A percentile compares a stretch with the other conserved stretches of the same genome.
These are phyloP conservation scores for Leishmania arabica DNA, from an alignment of 208 protist species.

Conservation along the genomic window DNA sequence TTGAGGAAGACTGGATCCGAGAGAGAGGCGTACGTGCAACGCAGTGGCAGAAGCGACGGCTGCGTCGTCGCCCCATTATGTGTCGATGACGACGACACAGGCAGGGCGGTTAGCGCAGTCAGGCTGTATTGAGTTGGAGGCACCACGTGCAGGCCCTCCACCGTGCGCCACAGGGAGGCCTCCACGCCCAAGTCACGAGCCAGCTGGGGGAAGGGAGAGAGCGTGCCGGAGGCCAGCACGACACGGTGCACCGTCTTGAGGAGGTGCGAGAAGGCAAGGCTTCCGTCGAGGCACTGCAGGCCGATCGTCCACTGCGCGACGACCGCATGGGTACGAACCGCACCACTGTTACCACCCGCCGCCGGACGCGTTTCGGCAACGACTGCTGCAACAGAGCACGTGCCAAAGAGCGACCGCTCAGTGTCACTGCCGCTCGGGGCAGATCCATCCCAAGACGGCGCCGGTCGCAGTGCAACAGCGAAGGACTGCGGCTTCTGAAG, in stretches of 20 bases:
- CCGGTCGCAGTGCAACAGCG: conserved; percentile 27
- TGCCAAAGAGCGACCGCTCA: neutral
- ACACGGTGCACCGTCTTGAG: conserved; percentile 60
- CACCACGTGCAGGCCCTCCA: conserved; percentile 60
- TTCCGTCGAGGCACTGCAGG: conserved; percentile 78
- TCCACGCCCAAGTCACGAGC: conserved; percentile 64
- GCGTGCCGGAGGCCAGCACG: conserved; percentile 95
- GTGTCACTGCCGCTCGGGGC: neutral
- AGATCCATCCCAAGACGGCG: neutral
- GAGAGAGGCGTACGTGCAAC: conserved; percentile 63
- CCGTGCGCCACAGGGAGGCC: conserved; percentile 20
- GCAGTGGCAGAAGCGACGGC: conserved; percentile 29
- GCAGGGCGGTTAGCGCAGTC: conserved; percentile 32
- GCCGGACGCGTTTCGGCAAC: neutral
- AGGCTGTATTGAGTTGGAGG: conserved; percentile 40
- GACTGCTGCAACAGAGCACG: conserved; percentile 2
- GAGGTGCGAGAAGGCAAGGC: conserved; percentile 70
- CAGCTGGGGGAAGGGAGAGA: conserved; percentile 91
- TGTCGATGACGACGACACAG: neutral
- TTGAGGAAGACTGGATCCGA: conserved; percentile 43
- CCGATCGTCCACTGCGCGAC: conserved; percentile 9
- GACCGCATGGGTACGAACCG: neutral
- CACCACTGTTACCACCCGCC: neutral
- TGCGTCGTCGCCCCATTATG: neutral
- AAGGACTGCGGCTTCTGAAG: conserved; percentile 61